phyloP scores from a whole-genome alignment of 805 yeast species.

The Pichia eremophila region DNA sequence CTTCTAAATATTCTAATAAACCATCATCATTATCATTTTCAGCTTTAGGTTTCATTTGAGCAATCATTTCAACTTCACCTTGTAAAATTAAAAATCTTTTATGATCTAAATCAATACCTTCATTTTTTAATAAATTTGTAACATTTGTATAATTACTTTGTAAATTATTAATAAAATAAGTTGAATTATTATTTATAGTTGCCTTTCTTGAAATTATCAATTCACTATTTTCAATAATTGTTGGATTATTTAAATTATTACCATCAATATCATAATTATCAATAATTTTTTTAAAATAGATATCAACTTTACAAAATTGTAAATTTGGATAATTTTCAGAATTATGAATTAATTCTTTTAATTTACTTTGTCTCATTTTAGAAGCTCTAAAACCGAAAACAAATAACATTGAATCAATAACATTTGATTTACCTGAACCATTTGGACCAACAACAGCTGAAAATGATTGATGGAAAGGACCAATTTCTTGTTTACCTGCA shows the following conservation, averaged over 20 bases:
- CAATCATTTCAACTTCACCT: slow-evolving; percentile 97
- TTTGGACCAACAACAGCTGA: slow-evolving; percentile 98
- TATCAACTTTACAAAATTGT: slow-evolving; percentile 80
- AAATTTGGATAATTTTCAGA: slow-evolving; percentile 64
- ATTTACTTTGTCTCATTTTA: slow-evolving; percentile 92
- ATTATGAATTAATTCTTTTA: slow-evolving; percentile 88
- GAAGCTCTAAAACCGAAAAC: slow-evolving; percentile 96
- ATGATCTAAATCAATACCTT: slow-evolving; percentile 92
- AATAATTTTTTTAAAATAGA: slow-evolving; percentile 69
- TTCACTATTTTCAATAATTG: slow-evolving; percentile 43
- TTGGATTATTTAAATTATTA: slow-evolving; percentile 24
- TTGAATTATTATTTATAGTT: slow-evolving; percentile 62
- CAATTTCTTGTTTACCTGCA: slow-evolving; percentile 87
- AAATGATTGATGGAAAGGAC: slow-evolving; percentile 89
- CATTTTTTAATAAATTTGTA: slow-evolving; percentile 57
- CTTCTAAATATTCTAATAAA: slow-evolving; percentile 85
- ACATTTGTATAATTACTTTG: slow-evolving; percentile 73
- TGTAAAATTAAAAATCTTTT: slow-evolving; percentile 89
- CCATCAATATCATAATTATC: slow-evolving; percentile 32
- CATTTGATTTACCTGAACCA: slow-evolving; percentile 94
- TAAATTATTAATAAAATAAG: slow-evolving; percentile 63
- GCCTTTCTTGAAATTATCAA: slow-evolving; percentile 78
- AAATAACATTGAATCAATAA: slow-evolving; percentile 95
- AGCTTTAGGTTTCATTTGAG: slow-evolving; percentile 98
- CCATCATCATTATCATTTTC: slow-evolving; percentile 92